Evolutionary conservation across 805 yeast species (phyloP).

Genomic region (Schizosaccharomyces lindneri): DNA sequence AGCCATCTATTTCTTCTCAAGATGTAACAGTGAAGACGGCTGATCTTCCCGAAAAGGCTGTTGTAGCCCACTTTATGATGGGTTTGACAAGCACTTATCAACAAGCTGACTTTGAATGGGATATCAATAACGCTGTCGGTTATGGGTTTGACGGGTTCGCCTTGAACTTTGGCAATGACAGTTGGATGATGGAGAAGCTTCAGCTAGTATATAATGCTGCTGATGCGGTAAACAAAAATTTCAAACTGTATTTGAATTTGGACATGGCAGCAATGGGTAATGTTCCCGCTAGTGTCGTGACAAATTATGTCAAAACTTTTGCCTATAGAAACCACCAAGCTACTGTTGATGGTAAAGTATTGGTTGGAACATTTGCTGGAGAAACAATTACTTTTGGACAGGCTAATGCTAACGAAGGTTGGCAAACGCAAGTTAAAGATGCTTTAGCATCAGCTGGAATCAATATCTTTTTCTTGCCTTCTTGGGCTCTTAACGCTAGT

Average conservation of each 20-base stretch:
- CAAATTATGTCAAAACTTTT: not conserved
- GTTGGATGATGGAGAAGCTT: not conserved
- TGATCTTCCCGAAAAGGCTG: not conserved
- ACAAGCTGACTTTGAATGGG: not conserved
- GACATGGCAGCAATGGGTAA: not conserved
- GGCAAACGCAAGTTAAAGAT: not conserved
- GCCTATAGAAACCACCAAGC: not conserved
- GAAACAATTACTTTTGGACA: not conserved
- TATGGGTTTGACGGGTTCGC: constrained; percentile 1
- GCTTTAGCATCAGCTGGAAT: not conserved
- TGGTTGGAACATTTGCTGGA: constrained; percentile 1
- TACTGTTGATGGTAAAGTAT: not conserved
- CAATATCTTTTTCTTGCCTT: constrained; percentile 2
- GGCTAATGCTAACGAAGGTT: not conserved
- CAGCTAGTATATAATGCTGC: not conserved
- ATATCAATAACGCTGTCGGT: not conserved
- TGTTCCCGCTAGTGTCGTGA: not conserved
- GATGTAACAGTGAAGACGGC: not conserved
- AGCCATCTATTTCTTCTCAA: not conserved
- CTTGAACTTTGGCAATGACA: not conserved
- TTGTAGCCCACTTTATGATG: constrained; percentile 2
- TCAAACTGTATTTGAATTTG: not conserved
- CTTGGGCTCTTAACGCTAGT: constrained; percentile 3
- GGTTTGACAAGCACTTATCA: not conserved
- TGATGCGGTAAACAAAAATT: not conserved